Percentiles rank a stretch among this genome's conserved stretches.
Evolutionary conservation across 495 filamentous ascomycete genomes (phyloP).

Genomic region (Trichoderma reesei): DNA sequence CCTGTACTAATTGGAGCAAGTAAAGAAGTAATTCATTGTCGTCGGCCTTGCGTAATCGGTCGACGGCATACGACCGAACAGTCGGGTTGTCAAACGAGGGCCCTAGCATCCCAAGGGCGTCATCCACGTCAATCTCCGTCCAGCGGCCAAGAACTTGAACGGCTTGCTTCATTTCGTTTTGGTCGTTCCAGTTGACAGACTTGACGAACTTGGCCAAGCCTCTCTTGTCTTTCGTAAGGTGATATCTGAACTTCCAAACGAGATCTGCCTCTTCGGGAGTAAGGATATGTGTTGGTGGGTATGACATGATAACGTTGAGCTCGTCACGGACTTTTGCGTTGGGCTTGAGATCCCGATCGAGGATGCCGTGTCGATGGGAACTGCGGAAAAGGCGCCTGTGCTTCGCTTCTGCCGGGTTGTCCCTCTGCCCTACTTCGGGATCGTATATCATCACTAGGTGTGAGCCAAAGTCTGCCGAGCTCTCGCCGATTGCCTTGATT

Average conservation of each 20-base stretch:
- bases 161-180: slow-evolving; percentile 76
- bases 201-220: slow-evolving; percentile 97
- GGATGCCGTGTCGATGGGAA: slow-evolving; percentile 74
- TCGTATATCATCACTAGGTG: slow-evolving; percentile 80
- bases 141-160: slow-evolving; percentile 85
- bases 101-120: slow-evolving; percentile 88
- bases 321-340: slow-evolving; percentile 96
- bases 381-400: slow-evolving; percentile 85
- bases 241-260: slow-evolving; percentile 93
- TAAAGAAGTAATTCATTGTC: slow-evolving; percentile 91
- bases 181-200: slow-evolving; percentile 86
- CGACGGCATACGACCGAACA: slow-evolving; percentile 87
- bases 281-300: slow-evolving; percentile 83
- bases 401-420: slow-evolving; percentile 94
- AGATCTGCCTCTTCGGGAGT: slow-evolving; percentile 87
- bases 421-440: slow-evolving; percentile 75
- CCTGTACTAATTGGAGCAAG: slow-evolving; percentile 89
- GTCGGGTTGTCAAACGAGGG: slow-evolving; percentile 81
- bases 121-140: slow-evolving; percentile 96
- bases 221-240: slow-evolving; percentile 83
- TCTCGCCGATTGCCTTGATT: slow-evolving; percentile 55
- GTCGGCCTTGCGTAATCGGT: slow-evolving; percentile 80
- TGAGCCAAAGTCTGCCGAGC: slow-evolving; percentile 40
- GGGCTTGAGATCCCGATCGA: slow-evolving; percentile 89
- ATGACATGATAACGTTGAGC: slow-evolving; percentile 80